Conservation (phyloP, 805 yeast species). For the Wilhelminamyces savonicus region DNA sequence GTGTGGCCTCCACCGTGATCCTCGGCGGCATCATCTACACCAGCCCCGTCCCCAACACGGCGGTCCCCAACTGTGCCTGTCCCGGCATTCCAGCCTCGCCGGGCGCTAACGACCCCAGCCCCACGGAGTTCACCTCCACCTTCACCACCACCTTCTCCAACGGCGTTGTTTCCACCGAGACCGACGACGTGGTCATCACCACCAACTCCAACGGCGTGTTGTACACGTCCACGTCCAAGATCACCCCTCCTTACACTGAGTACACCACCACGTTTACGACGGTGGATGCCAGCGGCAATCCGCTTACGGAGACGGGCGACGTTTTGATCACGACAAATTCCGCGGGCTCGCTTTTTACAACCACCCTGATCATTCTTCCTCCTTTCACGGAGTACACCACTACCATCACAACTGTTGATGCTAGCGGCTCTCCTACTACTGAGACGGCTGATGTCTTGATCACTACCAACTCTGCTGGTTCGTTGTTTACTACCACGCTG, state of each 20-base stretch:
- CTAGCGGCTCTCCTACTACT: neutral
- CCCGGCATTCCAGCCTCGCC: neutral
- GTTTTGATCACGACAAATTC: neutral
- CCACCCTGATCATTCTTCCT: neutral
- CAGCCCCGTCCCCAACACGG: conserved; percentile 13
- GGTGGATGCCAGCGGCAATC: neutral
- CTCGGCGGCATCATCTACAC: conserved; percentile 11
- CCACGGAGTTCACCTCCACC: neutral
- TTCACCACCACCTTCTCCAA: neutral
- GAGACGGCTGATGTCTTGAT: neutral
- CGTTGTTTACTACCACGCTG: neutral
- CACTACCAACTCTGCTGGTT: neutral
- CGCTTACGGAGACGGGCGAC: neutral
- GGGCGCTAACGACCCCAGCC: neutral
- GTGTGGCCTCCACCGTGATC: conserved; percentile 4
- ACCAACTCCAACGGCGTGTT: neutral
- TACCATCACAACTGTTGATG: neutral
- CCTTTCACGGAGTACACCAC: neutral
- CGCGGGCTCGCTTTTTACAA: neutral
- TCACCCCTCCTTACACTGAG: neutral
- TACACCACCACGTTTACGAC: neutral
- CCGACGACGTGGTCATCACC: neutral
- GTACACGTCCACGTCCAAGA: neutral
- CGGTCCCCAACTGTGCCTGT: conserved; percentile 15
- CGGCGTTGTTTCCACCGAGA: neutral